Percentiles rank a stretch among this genome's conserved stretches.
These are phyloP conservation scores for Umbilicus rupestris DNA, from an alignment of 164 flowering plant genomes.

Conservation along the genomic window DNA sequence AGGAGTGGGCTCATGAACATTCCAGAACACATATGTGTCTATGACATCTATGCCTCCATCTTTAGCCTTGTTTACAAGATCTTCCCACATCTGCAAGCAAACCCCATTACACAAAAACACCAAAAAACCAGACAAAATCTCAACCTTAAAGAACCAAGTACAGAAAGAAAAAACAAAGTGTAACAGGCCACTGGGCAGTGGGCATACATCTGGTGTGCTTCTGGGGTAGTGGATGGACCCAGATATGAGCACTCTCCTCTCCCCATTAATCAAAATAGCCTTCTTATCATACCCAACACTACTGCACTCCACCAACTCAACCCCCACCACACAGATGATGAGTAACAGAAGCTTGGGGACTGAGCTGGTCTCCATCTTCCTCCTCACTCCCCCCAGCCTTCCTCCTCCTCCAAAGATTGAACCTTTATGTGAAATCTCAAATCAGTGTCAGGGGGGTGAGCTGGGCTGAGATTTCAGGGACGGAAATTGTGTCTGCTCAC, in stretches of 20 bases:
- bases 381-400: background rate
- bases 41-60: slow-evolving; percentile 51
- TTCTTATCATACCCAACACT: slow-evolving; percentile 61
- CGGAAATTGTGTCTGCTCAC: background rate
- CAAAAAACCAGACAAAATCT: background rate
- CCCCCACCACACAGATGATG: slow-evolving; percentile 18
- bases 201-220: slow-evolving; percentile 77
- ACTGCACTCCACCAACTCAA: slow-evolving; percentile 30
- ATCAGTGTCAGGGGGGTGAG: background rate
- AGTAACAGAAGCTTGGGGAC: slow-evolving; percentile 31
- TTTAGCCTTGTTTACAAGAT: slow-evolving; percentile 45
- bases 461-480: background rate
- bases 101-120: slow-evolving; percentile 8
- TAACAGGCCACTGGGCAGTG: slow-evolving; percentile 3
- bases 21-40: slow-evolving; percentile 73
- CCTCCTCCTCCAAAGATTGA: background rate
- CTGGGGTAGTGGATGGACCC: slow-evolving; percentile 90
- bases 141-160: background rate
- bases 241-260: slow-evolving; percentile 68
- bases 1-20: slow-evolving; percentile 65
- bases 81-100: slow-evolving; percentile 43
- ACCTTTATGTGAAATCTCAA: background rate
- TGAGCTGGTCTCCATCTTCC: slow-evolving; percentile 35
- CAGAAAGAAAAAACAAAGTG: background rate
- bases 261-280: slow-evolving; percentile 64